Evolutionary conservation across 805 yeast genomes (phyloP).

Genomic region (Kuraishia floccosa): DNA sequence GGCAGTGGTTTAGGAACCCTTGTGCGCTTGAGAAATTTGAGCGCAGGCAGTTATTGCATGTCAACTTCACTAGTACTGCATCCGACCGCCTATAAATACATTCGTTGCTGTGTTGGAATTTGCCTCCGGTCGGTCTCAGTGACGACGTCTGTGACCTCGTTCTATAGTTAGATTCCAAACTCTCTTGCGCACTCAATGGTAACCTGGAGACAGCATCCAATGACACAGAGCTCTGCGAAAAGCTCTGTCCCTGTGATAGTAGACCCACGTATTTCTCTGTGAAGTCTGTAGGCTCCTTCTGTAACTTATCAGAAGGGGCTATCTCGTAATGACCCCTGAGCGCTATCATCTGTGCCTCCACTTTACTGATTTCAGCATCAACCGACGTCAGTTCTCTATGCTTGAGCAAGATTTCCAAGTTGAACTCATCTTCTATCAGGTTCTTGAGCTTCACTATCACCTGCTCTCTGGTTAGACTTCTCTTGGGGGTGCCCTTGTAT

Average conservation of each 20-base stretch:
- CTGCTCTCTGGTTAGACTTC: conserved; percentile 1
- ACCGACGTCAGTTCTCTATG: conserved; percentile 42
- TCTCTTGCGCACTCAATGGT: neutral
- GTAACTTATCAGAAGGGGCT: conserved; percentile 25
- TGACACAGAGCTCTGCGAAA: neutral
- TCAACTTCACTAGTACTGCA: conserved; percentile 56
- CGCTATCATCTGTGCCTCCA: conserved; percentile 45
- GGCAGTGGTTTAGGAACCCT: conserved; percentile 68
- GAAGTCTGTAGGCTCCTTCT: conserved; percentile 31
- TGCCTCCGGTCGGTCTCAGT: conserved; percentile 37
- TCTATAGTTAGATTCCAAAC: conserved; percentile 20
- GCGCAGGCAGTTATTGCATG: conserved; percentile 57
- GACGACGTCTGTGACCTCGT: conserved; percentile 38
- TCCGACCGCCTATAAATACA: conserved; percentile 60
- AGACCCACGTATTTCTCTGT: conserved; percentile 27
- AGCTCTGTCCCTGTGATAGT: conserved; percentile 5
- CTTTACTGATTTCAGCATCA: conserved; percentile 42
- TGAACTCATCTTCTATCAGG: conserved; percentile 29
- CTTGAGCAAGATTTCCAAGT: conserved; percentile 47
- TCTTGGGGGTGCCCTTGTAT: too few relatives aligned
- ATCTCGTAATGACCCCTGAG: conserved; percentile 33
- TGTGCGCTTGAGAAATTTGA: conserved; percentile 70
- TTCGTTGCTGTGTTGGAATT: conserved; percentile 12
- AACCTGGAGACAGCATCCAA: too few relatives aligned
- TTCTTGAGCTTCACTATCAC: neutral